Evolutionary conservation across 345 rosid genomes (phyloP).

Genomic region (Cochlearia excelsa): DNA sequence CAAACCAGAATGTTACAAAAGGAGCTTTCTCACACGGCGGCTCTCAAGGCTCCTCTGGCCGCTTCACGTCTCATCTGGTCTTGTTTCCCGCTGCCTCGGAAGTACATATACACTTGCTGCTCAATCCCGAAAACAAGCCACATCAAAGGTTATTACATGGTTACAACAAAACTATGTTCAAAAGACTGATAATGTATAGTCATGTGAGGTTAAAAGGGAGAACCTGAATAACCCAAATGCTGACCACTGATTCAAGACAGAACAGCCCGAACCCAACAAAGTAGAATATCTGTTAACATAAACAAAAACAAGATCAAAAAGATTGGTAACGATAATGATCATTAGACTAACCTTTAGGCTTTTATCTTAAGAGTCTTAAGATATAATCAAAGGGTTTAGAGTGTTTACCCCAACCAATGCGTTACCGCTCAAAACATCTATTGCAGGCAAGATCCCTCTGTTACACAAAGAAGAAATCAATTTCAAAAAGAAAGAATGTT

Average conservation of each 20-base stretch:
- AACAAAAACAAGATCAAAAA: not conserved
- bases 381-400: not conserved
- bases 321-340: not conserved
- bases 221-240: constrained; percentile 96
- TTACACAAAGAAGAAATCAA: constrained; percentile 17
- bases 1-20: constrained; percentile 22
- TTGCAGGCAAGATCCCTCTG: constrained; percentile 89
- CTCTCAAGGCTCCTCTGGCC: constrained; percentile 59
- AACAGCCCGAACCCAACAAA: constrained; percentile 76
- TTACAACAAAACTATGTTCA: not conserved
- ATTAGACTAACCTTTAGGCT: not conserved
- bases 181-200: not conserved
- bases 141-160: not conserved
- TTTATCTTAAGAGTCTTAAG: not conserved
- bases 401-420: constrained; percentile 68
- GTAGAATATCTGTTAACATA: constrained; percentile 66
- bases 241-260: constrained; percentile 64
- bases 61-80: constrained; percentile 58
- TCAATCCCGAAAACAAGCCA: constrained; percentile 7
- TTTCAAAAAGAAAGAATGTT: not conserved
- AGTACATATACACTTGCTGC: constrained; percentile 87
- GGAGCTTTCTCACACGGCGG: constrained; percentile 47
- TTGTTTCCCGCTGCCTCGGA: constrained; percentile 78
- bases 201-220: constrained; percentile 15
- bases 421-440: constrained; percentile 47